Evolutionary conservation across 768 basidiomycete genomes (phyloP), one percentile per base, ranked within the genome.

Genomic region (Favolaschia claudopus): DNA sequence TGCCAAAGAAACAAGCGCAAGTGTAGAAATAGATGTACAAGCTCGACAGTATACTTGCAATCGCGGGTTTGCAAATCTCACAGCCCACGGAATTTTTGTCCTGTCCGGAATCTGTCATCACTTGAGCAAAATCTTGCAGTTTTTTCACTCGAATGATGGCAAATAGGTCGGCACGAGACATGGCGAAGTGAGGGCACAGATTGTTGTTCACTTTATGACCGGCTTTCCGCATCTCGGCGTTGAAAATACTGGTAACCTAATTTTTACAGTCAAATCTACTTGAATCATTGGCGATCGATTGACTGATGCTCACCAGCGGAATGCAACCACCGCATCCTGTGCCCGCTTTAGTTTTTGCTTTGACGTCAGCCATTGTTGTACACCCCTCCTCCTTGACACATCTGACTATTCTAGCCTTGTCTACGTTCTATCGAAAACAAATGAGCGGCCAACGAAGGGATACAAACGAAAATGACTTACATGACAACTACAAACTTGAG

Each of bases 291-390:
- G 75, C 25, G 77, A 73, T 56, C 64, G 76, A 24, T 77, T 80
- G 20, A 69, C 65, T 4, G 37, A 66, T 69, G 24, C 53, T 40
- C 19, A 82, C 75, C 37, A 90, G 74, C 4, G 89, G 89, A 54
- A 89, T 73, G 66, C 89, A 91, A 40, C 89, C 91, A 38, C 89
- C 89, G 61, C 89, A 92, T 2, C 89, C 89, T 1, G 85, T 85
- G 5, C 88, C 88, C 7, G 79, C 84, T 70, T 91, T 92, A 7
- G 89, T 91, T 70, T 85, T 84, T 27, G 71, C 62, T 70, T 90
- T 91, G 62, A 91, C 71, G 40, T 79, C 83, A 4, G 67, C 76
- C n/a, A 91, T 66, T 13, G 75, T 69, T 7, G 71, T 76, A 43
- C 80, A 80, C 1, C 74, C 67, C 2, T 87, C 88, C 0, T 76